Evolutionary conservation across 805 yeast genomes (phyloP).

Genomic region (Candida rishiriensis): DNA sequence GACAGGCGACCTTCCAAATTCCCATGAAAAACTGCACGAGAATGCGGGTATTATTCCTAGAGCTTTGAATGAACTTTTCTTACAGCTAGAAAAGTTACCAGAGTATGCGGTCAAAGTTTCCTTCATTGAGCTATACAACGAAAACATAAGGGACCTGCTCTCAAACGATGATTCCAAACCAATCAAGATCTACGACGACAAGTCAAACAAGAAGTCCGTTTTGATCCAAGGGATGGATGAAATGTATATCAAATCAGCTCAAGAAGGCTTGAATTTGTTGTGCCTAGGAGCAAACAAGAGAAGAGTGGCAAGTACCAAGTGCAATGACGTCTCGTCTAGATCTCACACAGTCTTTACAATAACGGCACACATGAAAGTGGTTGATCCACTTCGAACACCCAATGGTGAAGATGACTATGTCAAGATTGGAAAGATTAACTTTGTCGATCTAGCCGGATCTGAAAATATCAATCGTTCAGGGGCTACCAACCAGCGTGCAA

Average conservation of each 20-base stretch:
- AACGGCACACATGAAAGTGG: conserved; percentile 50
- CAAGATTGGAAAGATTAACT: conserved; percentile 62
- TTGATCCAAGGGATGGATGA: conserved; percentile 57
- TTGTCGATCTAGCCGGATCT: conserved; percentile 90
- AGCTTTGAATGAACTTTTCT: conserved; percentile 51
- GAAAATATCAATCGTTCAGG: conserved; percentile 85
- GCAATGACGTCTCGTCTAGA: conserved; percentile 73
- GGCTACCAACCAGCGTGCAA: conserved; percentile 75
- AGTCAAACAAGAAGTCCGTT: conserved; percentile 36
- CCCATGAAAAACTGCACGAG: conserved; percentile 30
- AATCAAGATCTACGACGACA: conserved; percentile 52
- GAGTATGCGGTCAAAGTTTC: conserved; percentile 74
- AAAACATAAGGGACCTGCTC: conserved; percentile 73
- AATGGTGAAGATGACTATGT: conserved; percentile 45
- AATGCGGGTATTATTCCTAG: conserved; percentile 66
- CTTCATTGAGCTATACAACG: conserved; percentile 83
- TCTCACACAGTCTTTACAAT: conserved; percentile 79
- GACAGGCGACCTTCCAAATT: conserved; percentile 61
- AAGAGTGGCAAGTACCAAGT: conserved; percentile 72
- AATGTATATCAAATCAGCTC: conserved; percentile 42
- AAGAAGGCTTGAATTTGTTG: conserved; percentile 48
- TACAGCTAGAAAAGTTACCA: conserved; percentile 35
- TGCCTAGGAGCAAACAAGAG: conserved; percentile 57
- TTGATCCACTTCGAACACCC: conserved; percentile 30
- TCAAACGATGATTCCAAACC: conserved; percentile 41